Base-by-base conservation (phyloP, 169 alveolate species). In the Babesia caballi region DNA sequence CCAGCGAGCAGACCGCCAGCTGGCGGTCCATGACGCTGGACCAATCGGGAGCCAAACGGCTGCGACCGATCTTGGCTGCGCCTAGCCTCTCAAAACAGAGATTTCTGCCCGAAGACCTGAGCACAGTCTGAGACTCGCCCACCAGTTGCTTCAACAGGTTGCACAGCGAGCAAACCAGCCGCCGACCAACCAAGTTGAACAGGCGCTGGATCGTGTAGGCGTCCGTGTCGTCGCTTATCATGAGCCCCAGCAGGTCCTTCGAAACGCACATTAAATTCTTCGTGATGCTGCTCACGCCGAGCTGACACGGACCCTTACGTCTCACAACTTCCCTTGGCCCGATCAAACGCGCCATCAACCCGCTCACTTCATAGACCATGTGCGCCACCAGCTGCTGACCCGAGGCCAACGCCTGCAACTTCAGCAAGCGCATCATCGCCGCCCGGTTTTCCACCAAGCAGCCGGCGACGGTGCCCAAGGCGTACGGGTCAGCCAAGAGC, bases 311-410 rank as follows among this genome's bases (percentile, higher is more conserved):
- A 15, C 11, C 32, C 19, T 4, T 46, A 3, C 30, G 25, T 19
- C 42, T 30, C 32, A 30, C 25, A 1, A 0, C 2, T 11, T 38
- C 14, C 56, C 15, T 25, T 4, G 9, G 11, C 7, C 35, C 60
- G 3, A 12, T 12, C 17, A 52, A 7, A 17, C 56, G 66, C n/a
- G 51, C 3, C 21, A 67, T 19, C 23, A 67, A 6, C 14, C 21
- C 35, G 19, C 42, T 38, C 27, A 67, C 41, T 3, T 7, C 30
- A 41, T 67, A 52, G 7, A 67, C 23, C 36, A 67, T 54, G 21
- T 52, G 25, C n/a, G 78, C 65, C 41, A 67, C 65, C 30, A 67
- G 7, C 44, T 67, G 78, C 25, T 67, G 78, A 3, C 78, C 78
- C 3, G 78, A 50, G 6, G 78, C 65, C 35, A 53, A 56, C 36